Base-by-base conservation (phyloP, 345 rosid genomes). In the Streptanthus diversifolius region DNA sequence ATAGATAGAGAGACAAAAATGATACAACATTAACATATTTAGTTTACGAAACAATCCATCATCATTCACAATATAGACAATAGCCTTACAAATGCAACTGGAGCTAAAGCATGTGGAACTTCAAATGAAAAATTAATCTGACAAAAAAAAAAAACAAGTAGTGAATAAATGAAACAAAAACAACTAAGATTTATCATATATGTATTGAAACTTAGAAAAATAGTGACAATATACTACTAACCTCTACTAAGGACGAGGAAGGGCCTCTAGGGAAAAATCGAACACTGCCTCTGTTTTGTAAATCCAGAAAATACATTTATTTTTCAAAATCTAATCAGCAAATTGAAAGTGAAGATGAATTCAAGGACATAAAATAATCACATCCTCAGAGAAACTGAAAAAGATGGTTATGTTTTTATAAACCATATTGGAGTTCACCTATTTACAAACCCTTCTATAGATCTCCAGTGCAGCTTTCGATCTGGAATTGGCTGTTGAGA, bases 91-190 rank as follows among this genome's bases (percentile, higher is more conserved):
- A 91, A 78, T 80, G 97, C 90, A 65, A 95, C 83, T 2, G 97
- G 99, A 67, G 33, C 56, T 72, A 95, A 79, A 63, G 88, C 84
- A 61, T 66, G 79, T 72, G 99, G 97, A 77, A 91, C 90, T 78
- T 95, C 96, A 60, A 89, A 95, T 40, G 99, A 88, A 76, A 91
- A 87, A 5, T 89, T 91, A 45, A 95, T 88, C 97, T 95, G 96
- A 69, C 76, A 76, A 52, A 8, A 70, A 78, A 76, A 47, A 8
- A 52, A 8, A 70, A 78, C 74, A 47, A 8, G 11, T 1, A 60
- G 13, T 24, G 24, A 10, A 18, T 22, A 52, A 8, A 40, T 53
- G 1, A 75, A 52, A 43, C 9, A 2, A 13, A 21, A 36, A 30
- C 10, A 44, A 74, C 17, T 66, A 8, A 51, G 32, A 15, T 37